Percentiles rank a stretch among this genome's conserved stretches.
Evolutionary conservation across 129 eudicot genomes (phyloP).

Genomic region (Helianthus tuberosus): DNA sequence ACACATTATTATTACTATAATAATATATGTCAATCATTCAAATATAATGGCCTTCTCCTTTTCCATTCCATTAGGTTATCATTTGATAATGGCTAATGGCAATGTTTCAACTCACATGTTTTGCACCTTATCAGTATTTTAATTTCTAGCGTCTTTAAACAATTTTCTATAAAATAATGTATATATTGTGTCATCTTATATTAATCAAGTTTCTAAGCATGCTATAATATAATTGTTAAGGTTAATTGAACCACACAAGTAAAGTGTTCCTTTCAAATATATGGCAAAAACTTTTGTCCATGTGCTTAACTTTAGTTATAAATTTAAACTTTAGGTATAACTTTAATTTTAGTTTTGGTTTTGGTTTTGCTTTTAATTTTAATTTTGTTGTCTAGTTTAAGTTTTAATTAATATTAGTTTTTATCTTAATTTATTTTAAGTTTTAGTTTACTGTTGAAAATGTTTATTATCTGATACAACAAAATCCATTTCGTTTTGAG

Average conservation of each 20-base stretch:
- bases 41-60: conserved; percentile 23
- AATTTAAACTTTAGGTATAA: background rate
- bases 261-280: background rate
- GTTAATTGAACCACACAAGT: background rate
- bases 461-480: too few relatives aligned
- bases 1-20: conserved; percentile 3
- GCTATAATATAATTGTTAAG: background rate
- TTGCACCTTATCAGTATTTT: conserved; percentile 3
- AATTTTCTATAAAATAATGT: background rate
- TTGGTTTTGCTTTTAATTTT: background rate
- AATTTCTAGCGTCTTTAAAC: background rate
- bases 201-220: conserved; percentile 3
- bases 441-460: background rate
- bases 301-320: background rate
- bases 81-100: conserved; percentile 41
- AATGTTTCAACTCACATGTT: conserved; percentile 26
- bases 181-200: background rate
- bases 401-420: conserved; percentile 1
- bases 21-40: conserved; percentile 37
- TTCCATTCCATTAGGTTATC: conserved; percentile 29
- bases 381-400: background rate
- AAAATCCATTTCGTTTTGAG: background rate
- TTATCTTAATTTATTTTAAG: background rate
- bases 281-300: background rate
- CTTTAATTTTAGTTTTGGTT: background rate